Base-by-base conservation (phyloP, 2,329 filamentous ascomycete species). In the Colletotrichum chlorophyti region DNA sequence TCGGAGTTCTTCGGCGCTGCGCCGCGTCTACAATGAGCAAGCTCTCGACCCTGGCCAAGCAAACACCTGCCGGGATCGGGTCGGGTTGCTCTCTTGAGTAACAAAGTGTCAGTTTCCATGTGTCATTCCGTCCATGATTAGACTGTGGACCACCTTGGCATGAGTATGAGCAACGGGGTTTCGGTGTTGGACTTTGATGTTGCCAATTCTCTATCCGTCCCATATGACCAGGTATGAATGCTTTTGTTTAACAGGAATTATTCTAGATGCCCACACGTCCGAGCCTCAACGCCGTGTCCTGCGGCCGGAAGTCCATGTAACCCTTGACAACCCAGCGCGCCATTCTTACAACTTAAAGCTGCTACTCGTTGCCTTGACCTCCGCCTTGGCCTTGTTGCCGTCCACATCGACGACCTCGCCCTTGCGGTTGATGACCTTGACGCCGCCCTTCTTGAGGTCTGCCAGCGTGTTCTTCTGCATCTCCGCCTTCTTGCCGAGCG, bases 371-470 rank as follows among this genome's bases (percentile, higher is more conserved):
- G 75, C 71, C n/a, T 75, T 70, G 69, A 77, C 81, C 31, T 73
- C 74, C 40, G 75, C 79, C 72, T 81, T 81, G 38, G 89, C 83
- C 77, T 91, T 89, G 68, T 90, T 91, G 26, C 93, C 93, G 65
- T 95, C 87, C 29, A 97, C 83, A 75, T 96, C 90, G 15, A 89
- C 88, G 52, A 97, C 78, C 73, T 93, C 89, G 49, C 94, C 94
- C 79, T 91, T 93, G 76, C 90, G 91, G 62, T 93, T 93, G 76
- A 97, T 95, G 60, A 98, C 85, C 81, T 90, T 94, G 66, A 97
- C 94, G 60, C 91, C 91, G 49, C 91, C 93, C 82, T 90, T 91
- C 79, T 89, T 91, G 69, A 94, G 77, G 55, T 89, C 85, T 2
- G 84, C 84, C 52, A 91, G 71, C 35, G 91, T 80, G 34, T 78